phyloP scores from a whole-genome alignment of 164 flowering plant species.

The Hamamelis virginiana region DNA sequence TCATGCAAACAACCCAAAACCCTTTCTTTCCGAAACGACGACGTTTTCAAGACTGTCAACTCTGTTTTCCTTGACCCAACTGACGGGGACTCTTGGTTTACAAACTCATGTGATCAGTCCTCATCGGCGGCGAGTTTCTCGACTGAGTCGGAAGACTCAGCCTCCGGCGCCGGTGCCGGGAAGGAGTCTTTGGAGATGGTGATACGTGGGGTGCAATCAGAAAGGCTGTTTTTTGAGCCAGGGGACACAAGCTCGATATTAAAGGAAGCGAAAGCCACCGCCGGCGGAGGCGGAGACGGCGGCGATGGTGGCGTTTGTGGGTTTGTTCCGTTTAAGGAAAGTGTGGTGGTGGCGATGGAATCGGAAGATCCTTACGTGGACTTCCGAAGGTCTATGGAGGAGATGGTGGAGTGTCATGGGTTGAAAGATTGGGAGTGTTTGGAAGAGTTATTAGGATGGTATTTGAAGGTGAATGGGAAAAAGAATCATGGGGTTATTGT shows the following conservation, averaged over 20 bases:
- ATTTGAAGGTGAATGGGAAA: constrained; percentile 42
- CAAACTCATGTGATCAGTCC: constrained; percentile 28
- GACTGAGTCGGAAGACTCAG: constrained; percentile 18
- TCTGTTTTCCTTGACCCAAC: constrained; percentile 33
- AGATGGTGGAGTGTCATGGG: constrained; percentile 50
- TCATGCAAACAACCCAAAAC: constrained; percentile 42
- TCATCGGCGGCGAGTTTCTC: constrained; percentile 18
- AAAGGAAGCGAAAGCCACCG: constrained; percentile 12
- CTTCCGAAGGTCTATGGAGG: constrained; percentile 53
- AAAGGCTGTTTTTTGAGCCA: constrained; percentile 51
- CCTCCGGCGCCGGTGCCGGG: constrained; percentile 11
- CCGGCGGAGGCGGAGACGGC: not conserved
- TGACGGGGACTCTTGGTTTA: constrained; percentile 24
- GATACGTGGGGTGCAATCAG: constrained; percentile 29
- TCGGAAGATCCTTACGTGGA: constrained; percentile 47
- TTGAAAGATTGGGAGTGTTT: constrained; percentile 44
- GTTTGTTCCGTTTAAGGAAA: constrained; percentile 28
- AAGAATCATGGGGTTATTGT: constrained; percentile 43
- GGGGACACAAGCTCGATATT: constrained; percentile 31
- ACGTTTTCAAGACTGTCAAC: constrained; percentile 43
- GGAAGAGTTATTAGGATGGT: constrained; percentile 46
- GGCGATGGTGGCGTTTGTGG: not conserved
- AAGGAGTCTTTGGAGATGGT: constrained; percentile 28
- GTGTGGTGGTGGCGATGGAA: constrained; percentile 43
- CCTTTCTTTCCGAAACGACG: constrained; percentile 36